Percentiles rank a stretch among this genome's conserved stretches.
phyloP scores from a whole-genome alignment of 768 basidiomycete species.

The Mycena amicta region DNA sequence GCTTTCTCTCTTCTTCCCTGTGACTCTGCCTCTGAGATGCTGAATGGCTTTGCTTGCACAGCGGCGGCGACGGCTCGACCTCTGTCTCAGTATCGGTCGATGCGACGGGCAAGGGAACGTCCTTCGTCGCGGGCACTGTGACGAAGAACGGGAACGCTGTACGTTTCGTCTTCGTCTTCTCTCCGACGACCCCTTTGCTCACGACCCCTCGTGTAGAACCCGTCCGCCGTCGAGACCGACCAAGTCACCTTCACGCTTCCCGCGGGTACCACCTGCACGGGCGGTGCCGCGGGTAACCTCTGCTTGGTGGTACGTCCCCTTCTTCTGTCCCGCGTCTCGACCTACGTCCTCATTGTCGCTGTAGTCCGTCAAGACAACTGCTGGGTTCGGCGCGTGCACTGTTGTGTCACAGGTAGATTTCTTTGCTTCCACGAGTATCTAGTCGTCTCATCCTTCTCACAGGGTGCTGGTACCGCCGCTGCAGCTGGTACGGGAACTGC shows the following conservation, averaged over 20 bases:
- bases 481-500: too few species aligned
- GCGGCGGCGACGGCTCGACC: slow-evolving; percentile 24
- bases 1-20: not conserved
- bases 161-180: not conserved
- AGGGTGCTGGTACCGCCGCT: too few species aligned
- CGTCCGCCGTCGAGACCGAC: slow-evolving; percentile 39
- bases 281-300: slow-evolving; percentile 44
- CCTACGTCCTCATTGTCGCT: not conserved
- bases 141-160: slow-evolving; percentile 23
- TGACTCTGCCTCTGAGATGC: not conserved
- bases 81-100: slow-evolving; percentile 20
- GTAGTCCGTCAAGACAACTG: slow-evolving; percentile 48
- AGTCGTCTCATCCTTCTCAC: slow-evolving; percentile 16
- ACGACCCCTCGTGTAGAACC: slow-evolving; percentile 33
- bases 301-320: slow-evolving; percentile 48
- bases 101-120: slow-evolving; percentile 15
- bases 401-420: slow-evolving; percentile 41
- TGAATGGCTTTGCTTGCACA: not conserved
- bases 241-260: slow-evolving; percentile 48
- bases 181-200: not conserved
- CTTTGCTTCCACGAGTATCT: too few species aligned
- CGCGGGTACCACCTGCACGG: slow-evolving; percentile 51
- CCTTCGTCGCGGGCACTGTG: slow-evolving; percentile 23
- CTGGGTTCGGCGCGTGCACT: slow-evolving; percentile 58
- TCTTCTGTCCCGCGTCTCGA: not conserved